These are phyloP conservation scores for Leishmania arabica DNA, from an alignment of 208 protist species.

Conservation along the genomic window DNA sequence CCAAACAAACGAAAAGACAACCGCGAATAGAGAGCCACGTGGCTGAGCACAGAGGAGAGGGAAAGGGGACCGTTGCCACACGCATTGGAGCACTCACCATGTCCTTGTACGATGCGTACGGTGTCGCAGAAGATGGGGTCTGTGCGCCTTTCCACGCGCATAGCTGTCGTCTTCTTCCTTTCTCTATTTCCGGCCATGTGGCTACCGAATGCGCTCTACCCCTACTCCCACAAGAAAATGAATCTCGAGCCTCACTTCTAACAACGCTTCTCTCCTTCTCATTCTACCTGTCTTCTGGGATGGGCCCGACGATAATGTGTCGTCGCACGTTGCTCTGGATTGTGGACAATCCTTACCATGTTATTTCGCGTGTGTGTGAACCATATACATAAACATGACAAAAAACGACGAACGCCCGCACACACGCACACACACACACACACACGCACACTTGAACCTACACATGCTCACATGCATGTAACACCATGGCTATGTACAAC, in stretches of 20 bases:
- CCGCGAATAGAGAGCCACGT: neutral
- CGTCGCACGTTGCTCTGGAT: neutral
- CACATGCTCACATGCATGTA: neutral
- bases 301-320: neutral
- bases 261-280: neutral
- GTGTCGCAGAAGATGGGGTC: neutral
- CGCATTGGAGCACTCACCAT: neutral
- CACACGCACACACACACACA: neutral
- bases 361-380: neutral
- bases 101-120: neutral
- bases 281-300: neutral
- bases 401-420: neutral
- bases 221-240: neutral
- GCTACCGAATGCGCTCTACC: neutral
- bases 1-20: neutral
- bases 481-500: neutral
- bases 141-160: neutral
- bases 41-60: neutral
- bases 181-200: neutral
- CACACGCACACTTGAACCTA: neutral
- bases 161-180: conserved; percentile 5
- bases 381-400: neutral
- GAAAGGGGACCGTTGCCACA: neutral
- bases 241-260: neutral
- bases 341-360: neutral